Percentiles rank a stretch among this genome's conserved stretches.
phyloP scores from a whole-genome alignment of 306 rosid species.

The Nissolia schottii region DNA sequence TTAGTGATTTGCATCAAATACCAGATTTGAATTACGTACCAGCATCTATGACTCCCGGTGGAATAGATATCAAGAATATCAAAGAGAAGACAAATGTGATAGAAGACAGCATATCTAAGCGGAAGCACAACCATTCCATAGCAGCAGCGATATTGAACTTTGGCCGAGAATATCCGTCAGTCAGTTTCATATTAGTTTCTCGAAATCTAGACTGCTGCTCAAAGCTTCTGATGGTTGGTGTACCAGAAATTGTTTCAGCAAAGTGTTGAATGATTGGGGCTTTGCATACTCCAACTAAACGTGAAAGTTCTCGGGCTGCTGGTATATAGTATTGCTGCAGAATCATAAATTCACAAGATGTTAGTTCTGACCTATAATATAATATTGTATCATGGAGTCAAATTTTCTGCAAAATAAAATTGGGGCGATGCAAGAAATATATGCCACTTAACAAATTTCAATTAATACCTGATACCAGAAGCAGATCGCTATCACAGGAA shows the following conservation, averaged over 20 bases:
- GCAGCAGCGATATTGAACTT: slow-evolving; percentile 51
- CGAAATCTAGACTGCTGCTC: slow-evolving; percentile 58
- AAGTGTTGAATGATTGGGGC: slow-evolving; percentile 75
- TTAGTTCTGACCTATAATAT: not conserved
- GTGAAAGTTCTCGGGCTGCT: slow-evolving; percentile 56
- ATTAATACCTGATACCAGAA: slow-evolving; percentile 34
- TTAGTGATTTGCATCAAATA: not conserved
- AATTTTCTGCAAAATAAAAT: not conserved
- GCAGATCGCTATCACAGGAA: slow-evolving; percentile 26
- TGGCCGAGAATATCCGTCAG: slow-evolving; percentile 54
- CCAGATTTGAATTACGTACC: slow-evolving; percentile 28
- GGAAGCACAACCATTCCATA: slow-evolving; percentile 60
- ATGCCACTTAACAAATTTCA: no score
- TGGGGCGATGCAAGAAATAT: not conserved
- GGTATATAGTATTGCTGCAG: slow-evolving; percentile 22
- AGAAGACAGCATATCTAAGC: slow-evolving; percentile 56
- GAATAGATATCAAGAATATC: slow-evolving; percentile 57
- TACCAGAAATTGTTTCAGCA: slow-evolving; percentile 71
- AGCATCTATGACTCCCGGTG: slow-evolving; percentile 54
- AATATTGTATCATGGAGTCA: not conserved
- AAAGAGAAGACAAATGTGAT: slow-evolving; percentile 52
- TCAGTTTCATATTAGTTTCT: slow-evolving; percentile 52
- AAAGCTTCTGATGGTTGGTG: slow-evolving; percentile 58
- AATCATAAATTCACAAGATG: not conserved
- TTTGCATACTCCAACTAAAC: slow-evolving; percentile 64